Percentiles rank a stretch among this genome's conserved stretches.
Conservation (phyloP, 2,329 filamentous ascomycete genomes). For the Xylariaceae sp. region DNA sequence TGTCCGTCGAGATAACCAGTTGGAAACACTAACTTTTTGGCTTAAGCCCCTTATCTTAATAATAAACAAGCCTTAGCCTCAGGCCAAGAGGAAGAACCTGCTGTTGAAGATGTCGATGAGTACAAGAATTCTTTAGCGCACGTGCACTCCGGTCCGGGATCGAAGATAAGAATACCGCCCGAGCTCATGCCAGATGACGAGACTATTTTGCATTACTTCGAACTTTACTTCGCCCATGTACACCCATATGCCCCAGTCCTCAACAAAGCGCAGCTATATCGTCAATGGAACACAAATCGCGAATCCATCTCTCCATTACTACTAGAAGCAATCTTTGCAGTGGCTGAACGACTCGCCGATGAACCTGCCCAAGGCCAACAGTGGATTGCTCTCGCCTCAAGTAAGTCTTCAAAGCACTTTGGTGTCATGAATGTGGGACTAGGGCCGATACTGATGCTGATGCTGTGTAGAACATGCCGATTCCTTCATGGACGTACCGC, state of each 20-base stretch:
- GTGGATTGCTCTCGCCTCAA: slow-evolving; percentile 89
- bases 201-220: slow-evolving; percentile 82
- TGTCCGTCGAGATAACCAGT: not conserved
- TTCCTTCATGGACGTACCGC: slow-evolving; percentile 90
- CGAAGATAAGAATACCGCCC: slow-evolving; percentile 85
- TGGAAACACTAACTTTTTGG: slow-evolving; percentile 17
- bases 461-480: slow-evolving; percentile 76
- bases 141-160: slow-evolving; percentile 70
- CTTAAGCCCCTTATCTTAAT: slow-evolving; percentile 81
- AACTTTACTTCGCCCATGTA: slow-evolving; percentile 88
- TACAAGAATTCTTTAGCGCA: slow-evolving; percentile 74
- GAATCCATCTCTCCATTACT: slow-evolving; percentile 88
- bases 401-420: slow-evolving; percentile 54
- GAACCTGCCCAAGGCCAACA: slow-evolving; percentile 85
- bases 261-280: slow-evolving; percentile 81
- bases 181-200: slow-evolving; percentile 92
- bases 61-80: slow-evolving; percentile 54
- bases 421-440: not conserved
- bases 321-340: slow-evolving; percentile 89
- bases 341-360: slow-evolving; percentile 82
- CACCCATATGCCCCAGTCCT: slow-evolving; percentile 93
- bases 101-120: slow-evolving; percentile 75
- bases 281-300: slow-evolving; percentile 85
- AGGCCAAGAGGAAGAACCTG: slow-evolving; percentile 65
- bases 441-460: slow-evolving; percentile 25